A percentile compares a stretch with the other conserved stretches of the same genome.
phyloP scores from a whole-genome alignment of 805 yeast species.

The Candida maesae region DNA sequence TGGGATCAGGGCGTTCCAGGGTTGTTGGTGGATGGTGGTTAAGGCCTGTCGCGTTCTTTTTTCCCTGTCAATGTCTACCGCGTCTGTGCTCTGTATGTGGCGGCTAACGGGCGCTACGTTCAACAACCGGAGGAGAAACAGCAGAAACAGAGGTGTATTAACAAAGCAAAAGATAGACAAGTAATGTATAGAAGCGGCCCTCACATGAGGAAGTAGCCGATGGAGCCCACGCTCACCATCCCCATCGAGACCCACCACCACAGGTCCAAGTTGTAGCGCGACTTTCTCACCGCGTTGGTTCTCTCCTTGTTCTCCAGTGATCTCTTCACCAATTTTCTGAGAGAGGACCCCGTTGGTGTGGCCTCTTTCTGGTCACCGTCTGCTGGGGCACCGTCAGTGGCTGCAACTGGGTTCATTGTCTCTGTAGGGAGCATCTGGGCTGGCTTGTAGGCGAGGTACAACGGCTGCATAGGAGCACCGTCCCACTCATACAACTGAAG shows the following conservation, averaged over 20 bases:
- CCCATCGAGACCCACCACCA: constrained; percentile 59
- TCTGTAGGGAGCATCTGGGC: constrained; percentile 94
- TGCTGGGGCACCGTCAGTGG: constrained; percentile 38
- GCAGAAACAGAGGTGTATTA: background rate
- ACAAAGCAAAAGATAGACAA: no score
- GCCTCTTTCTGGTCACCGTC: no score
- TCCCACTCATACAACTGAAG: constrained; percentile 72
- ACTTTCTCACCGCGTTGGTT: constrained; percentile 61
- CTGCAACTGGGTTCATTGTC: constrained; percentile 91
- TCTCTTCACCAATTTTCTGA: constrained; percentile 53
- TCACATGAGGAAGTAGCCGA: constrained; percentile 23
- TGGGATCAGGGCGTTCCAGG: background rate
- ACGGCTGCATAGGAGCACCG: constrained; percentile 79
- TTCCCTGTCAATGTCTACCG: no score
- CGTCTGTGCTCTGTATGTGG: no score
- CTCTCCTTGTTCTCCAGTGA: constrained; percentile 74
- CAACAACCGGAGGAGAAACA: background rate
- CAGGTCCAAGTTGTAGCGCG: constrained; percentile 38
- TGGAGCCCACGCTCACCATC: constrained; percentile 36
- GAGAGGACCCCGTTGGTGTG: no score
- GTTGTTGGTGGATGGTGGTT: background rate
- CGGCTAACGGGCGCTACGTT: background rate
- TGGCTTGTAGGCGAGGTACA: constrained; percentile 89
- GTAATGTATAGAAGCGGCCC: background rate
- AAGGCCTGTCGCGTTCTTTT: background rate